Evolutionary conservation across 2,329 filamentous ascomycete species (phyloP).

Genomic region (Diaporthe caulivora): DNA sequence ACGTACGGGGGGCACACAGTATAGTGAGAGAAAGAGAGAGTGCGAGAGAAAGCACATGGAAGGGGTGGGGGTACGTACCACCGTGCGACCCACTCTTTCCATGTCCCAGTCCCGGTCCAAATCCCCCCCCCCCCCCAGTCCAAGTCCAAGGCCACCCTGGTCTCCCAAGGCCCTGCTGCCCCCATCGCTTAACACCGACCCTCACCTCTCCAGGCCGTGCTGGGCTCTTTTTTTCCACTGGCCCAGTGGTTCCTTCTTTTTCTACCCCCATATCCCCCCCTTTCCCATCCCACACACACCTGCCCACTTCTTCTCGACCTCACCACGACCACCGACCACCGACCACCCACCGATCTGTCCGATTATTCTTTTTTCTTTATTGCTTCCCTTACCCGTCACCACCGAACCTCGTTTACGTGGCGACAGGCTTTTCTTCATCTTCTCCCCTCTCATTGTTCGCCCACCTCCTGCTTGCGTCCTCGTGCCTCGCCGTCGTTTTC

Average conservation of each 20-base stretch:
- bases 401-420: slow-evolving; percentile 15
- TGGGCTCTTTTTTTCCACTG: slow-evolving; percentile 6
- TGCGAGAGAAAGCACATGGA: too few relatives aligned
- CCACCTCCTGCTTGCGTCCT: slow-evolving; percentile 5
- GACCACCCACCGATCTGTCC: slow-evolving; percentile 6
- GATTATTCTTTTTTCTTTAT: slow-evolving; percentile 34
- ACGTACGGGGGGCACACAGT: background rate
- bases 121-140: slow-evolving; percentile 1
- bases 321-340: too few relatives aligned
- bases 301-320: slow-evolving; percentile 9
- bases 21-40: too few relatives aligned
- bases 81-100: background rate
- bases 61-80: background rate
- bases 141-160: slow-evolving; percentile 11
- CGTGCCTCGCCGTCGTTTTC: slow-evolving; percentile 21
- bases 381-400: slow-evolving; percentile 32
- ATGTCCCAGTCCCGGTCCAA: slow-evolving; percentile 4
- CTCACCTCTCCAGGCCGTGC: slow-evolving; percentile 23
- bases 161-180: slow-evolving; percentile 11
- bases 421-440: slow-evolving; percentile 27
- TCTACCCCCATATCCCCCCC: slow-evolving; percentile 33
- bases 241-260: slow-evolving; percentile 28
- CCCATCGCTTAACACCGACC: slow-evolving; percentile 34
- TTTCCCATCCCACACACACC: slow-evolving; percentile 26
- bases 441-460: slow-evolving; percentile 14